These are phyloP conservation scores for Paramarasmius palmivorus DNA, from an alignment of 1,284 basidiomycete species.

Conservation along the genomic window DNA sequence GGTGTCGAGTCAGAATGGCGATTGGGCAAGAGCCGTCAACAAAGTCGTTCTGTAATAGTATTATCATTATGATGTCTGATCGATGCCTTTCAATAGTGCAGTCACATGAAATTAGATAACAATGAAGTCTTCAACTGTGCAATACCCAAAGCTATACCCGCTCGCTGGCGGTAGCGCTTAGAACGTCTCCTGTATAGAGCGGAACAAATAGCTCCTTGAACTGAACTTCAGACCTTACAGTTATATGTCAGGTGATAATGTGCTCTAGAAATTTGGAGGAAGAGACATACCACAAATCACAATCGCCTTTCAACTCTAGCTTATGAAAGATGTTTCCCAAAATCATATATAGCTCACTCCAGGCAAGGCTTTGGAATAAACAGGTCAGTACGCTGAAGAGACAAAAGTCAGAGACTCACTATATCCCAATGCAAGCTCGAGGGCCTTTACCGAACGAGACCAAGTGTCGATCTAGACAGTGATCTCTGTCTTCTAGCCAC, in stretches of 20 bases:
- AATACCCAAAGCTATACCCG: too few relatives aligned
- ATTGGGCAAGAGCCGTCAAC: too few relatives aligned
- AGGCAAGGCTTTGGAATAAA: neutral
- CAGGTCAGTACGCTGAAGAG: neutral
- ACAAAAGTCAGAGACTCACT: neutral
- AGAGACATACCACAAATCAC: neutral
- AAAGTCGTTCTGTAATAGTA: too few relatives aligned
- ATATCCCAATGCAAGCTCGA: neutral
- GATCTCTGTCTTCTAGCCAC: neutral
- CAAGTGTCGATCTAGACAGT: neutral
- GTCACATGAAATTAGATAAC: too few relatives aligned
- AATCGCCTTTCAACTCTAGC: neutral
- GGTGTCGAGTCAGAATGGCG: too few relatives aligned
- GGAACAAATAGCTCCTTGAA: neutral
- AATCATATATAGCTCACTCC: neutral
- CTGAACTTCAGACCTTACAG: neutral
- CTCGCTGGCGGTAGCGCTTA: too few relatives aligned
- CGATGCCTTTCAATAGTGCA: too few relatives aligned
- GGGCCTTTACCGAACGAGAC: neutral
- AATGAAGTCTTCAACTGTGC: too few relatives aligned
- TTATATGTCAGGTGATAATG: neutral
- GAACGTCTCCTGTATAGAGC: neutral
- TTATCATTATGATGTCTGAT: too few relatives aligned
- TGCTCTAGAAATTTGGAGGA: neutral
- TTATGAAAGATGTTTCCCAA: neutral